Base-by-base conservation (phyloP, 331 rosid species). In the Acacia pycnantha region DNA sequence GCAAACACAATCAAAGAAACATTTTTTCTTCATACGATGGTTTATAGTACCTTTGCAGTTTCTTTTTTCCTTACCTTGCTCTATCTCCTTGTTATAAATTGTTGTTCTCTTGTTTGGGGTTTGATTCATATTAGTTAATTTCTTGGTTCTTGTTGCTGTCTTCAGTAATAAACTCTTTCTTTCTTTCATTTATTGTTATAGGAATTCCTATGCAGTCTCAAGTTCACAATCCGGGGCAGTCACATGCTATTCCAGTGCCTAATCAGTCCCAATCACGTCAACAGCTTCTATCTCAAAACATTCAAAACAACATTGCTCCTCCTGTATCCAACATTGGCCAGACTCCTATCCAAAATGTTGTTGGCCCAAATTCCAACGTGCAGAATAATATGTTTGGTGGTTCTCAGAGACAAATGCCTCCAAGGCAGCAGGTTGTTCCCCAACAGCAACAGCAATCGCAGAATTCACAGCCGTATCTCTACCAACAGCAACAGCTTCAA, bases 351-450 rank as follows among this genome's bases (percentile, higher is more conserved):
- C 88, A 95, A 41, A 92, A 79, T 84, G 83, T 84, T 43, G 92
- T 89, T 85, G 93, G 92, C 73, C 98, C 90, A 84, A 81, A 85
- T 87, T 74, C 87, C 91, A 78, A 83, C 91, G 65, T 86, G 65
- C 89, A 77, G 62, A 90, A 87, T 84, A 86, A 47, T 47, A 72
- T 93, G 88, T 93, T 86, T 87, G 16, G 90, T 50, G 91, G 87
- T 80, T 78, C 97, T 74, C 97, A 88, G 86, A 90, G 94, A 84
- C 94, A 85, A 92, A 79, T 91, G 84, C 85, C 77, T 53, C 97
- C 94, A 85, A 89, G 97, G 88, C 99, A 92, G 86, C 97, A 90
- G 77, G 92, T 79, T 77, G 87, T 78, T 85, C 78, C 96, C 40
- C 69, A 89, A 77, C 97, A 89, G 69, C 97, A 87, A 67, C 93